These are phyloP conservation scores for Vigna angularis DNA, from an alignment of 306 rosid species.

Conservation along the genomic window DNA sequence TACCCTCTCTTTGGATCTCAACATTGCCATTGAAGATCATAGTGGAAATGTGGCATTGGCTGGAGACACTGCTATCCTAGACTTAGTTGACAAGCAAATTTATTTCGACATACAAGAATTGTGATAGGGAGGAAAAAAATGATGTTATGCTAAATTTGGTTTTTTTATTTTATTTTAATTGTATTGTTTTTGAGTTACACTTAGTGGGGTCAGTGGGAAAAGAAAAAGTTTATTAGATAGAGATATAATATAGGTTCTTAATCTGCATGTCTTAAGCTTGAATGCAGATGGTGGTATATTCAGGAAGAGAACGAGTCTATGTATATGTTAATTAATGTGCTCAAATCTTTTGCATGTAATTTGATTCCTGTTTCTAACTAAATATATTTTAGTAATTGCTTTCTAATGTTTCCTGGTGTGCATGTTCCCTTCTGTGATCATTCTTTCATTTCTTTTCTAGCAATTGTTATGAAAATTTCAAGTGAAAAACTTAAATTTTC, in stretches of 20 bases:
- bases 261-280: slow-evolving; percentile 31
- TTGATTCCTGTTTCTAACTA: slow-evolving; percentile 37
- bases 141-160: slow-evolving; percentile 36
- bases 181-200: slow-evolving; percentile 38
- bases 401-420: neutral
- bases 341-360: slow-evolving; percentile 41
- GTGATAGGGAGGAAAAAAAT: neutral
- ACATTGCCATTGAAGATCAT: slow-evolving; percentile 66
- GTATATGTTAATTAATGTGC: slow-evolving; percentile 43
- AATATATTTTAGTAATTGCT: slow-evolving; percentile 1
- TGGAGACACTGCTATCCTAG: slow-evolving; percentile 51
- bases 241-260: slow-evolving; percentile 10
- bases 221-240: slow-evolving; percentile 21
- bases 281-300: slow-evolving; percentile 26
- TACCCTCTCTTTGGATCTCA: slow-evolving; percentile 67
- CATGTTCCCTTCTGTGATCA: neutral
- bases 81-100: slow-evolving; percentile 67
- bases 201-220: slow-evolving; percentile 32
- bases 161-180: slow-evolving; percentile 18
- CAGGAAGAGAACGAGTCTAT: slow-evolving; percentile 22
- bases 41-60: neutral
- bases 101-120: slow-evolving; percentile 51
- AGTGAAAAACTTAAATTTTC: neutral
- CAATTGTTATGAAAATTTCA: neutral
- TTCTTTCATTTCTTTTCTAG: neutral